Conservation (phyloP, 2,329 filamentous ascomycete genomes). For the Venturiaceae sp. region DNA sequence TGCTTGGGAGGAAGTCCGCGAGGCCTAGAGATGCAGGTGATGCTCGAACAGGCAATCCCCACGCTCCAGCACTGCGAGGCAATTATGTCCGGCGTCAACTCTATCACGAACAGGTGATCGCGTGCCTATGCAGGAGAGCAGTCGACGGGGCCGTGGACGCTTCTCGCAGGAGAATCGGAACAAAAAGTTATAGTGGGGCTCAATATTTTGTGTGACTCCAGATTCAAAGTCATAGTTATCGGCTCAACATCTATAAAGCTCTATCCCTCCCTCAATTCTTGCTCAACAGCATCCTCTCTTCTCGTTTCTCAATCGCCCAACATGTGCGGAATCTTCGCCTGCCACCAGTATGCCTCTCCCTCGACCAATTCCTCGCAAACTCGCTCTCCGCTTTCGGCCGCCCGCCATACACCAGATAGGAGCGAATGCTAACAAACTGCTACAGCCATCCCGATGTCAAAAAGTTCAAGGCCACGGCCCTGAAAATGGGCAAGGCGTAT, state of each 20-base stretch:
- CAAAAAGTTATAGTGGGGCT: not conserved
- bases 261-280: not conserved
- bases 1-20: not conserved
- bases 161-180: not conserved
- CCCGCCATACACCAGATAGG: slow-evolving; percentile 16
- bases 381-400: slow-evolving; percentile 20
- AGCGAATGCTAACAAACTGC: slow-evolving; percentile 15
- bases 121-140: not conserved
- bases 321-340: slow-evolving; percentile 98
- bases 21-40: not conserved
- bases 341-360: slow-evolving; percentile 56
- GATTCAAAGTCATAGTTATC: not conserved
- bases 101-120: not conserved
- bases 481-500: slow-evolving; percentile 90
- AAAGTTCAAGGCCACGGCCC: slow-evolving; percentile 90
- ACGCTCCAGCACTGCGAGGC: not conserved
- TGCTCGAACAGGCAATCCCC: not conserved
- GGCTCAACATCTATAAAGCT: not conserved
- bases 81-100: not conserved
- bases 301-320: slow-evolving; percentile 27
- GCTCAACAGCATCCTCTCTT: slow-evolving; percentile 11
- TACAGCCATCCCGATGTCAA: slow-evolving; percentile 78
- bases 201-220: not conserved
- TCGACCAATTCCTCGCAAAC: slow-evolving; percentile 10
- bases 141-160: not conserved